Conservation (phyloP, 441 rosid species). For the Gossypium schwendimanii region DNA sequence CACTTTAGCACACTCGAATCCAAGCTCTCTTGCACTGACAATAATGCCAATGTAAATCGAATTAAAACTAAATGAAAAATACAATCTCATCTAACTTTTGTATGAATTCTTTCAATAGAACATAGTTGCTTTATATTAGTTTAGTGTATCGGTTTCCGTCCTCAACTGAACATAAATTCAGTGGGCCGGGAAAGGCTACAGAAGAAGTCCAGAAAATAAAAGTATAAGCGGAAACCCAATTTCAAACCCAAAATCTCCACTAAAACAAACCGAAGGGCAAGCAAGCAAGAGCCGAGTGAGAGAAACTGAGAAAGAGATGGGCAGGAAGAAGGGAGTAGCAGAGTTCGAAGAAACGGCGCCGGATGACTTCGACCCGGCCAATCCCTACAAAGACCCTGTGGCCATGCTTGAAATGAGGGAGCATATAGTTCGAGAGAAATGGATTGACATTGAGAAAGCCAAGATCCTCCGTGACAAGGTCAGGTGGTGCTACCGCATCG, state of each 20-base stretch:
- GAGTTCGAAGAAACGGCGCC: slow-evolving; percentile 95
- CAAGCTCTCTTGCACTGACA: fast-evolving
- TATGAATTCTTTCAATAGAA: too few relatives aligned
- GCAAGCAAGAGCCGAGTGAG: background rate
- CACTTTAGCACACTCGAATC: too few relatives aligned
- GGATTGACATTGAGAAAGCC: slow-evolving; percentile 96
- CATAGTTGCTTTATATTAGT: too few relatives aligned
- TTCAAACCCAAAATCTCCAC: background rate
- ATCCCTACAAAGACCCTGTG: slow-evolving; percentile 94
- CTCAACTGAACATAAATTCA: background rate
- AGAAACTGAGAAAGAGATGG: slow-evolving; percentile 37
- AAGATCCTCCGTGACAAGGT: slow-evolving; percentile 87
- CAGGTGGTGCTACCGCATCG: slow-evolving; percentile 93
- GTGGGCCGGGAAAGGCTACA: background rate
- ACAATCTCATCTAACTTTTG: too few relatives aligned
- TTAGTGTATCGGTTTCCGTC: background rate
- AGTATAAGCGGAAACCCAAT: background rate
- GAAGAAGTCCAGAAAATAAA: background rate
- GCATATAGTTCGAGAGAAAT: slow-evolving; percentile 88
- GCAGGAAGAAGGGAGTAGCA: slow-evolving; percentile 71
- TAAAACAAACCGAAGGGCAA: background rate
- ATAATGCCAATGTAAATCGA: fast-evolving
- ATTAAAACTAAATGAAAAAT: too few relatives aligned
- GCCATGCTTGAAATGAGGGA: slow-evolving; percentile 97
- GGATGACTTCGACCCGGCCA: slow-evolving; percentile 78